phyloP scores from a whole-genome alignment of 1,139 yeast species.

The Geotrichum restrictum region DNA sequence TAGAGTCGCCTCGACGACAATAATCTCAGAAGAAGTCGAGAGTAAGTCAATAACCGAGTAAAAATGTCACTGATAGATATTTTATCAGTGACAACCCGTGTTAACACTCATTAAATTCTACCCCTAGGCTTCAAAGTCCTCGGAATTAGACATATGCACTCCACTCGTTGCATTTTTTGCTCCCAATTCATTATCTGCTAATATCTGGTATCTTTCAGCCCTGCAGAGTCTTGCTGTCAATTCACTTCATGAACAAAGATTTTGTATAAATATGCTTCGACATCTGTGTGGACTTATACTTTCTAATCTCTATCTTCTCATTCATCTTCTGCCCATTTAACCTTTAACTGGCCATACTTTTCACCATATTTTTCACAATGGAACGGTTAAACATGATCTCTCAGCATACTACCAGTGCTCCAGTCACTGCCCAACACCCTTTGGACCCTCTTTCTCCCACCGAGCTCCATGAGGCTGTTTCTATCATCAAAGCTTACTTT shows the following conservation, averaged over 20 bases:
- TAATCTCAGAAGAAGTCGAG: no score
- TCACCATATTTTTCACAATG: constrained; percentile 40
- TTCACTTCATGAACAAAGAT: background rate
- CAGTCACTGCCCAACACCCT: constrained; percentile 51
- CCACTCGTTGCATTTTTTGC: no score
- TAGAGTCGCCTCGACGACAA: no score
- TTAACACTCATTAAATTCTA: no score
- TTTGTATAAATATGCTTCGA: constrained; percentile 1
- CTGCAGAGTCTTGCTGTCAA: constrained; percentile 4
- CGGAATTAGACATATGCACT: no score
- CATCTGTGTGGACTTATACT: background rate
- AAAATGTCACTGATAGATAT: no score
- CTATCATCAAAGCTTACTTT: constrained; percentile 44
- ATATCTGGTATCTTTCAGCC: no score
- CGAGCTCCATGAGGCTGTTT: constrained; percentile 50
- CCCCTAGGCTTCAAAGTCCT: no score
- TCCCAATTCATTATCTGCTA: no score
- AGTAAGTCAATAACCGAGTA: no score
- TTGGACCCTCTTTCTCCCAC: constrained; percentile 64
- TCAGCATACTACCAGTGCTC: constrained; percentile 50
- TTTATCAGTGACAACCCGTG: no score
- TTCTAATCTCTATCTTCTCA: background rate
- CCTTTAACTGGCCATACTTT: background rate
- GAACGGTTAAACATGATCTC: constrained; percentile 49
- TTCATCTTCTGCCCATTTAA: no score